Evolutionary conservation across 2,329 filamentous ascomycete species (phyloP), one percentile per base, ranked within the genome.

Genomic region (Acrodontium crateriforme): DNA sequence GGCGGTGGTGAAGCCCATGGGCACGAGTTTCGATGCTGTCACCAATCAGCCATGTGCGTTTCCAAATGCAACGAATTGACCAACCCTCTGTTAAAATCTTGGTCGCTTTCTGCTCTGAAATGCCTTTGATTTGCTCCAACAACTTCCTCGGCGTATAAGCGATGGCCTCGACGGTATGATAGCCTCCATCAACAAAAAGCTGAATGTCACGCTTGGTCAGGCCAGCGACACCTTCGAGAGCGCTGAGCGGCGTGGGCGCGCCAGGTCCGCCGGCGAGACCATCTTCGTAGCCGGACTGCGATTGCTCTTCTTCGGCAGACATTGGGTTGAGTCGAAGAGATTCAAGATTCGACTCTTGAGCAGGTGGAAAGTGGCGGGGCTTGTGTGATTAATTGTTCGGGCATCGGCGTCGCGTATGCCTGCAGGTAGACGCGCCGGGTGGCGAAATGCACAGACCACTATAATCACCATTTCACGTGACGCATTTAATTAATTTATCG

Each of bases 1-100:
- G 3, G 89, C 89, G 0, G 89, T 98, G 2, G 91, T 98, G 53
- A 98, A 98, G 22, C 89, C 89, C 85, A 98, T 93, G 0, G 89
- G 89, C 1, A 98, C 89, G 28, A 95, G 70, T 56, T 94, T 98
- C 1, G 84, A 85, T 16, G 87, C 87, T 91, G 42, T 9, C 7
- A 18, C 11, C 20, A n/a, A n/a, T n/a, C n/a, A n/a, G n/a, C n/a
- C n/a, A n/a, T n/a, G n/a, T n/a, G n/a, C n/a, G n/a, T 20, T 20
- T 20, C 18, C 9, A 28, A 6, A 3, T 8, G 24, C 30, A 2
- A 27, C 27, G 25, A 8, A n/a, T 21, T 30, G 9, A 25, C 58
- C 40, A 54, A 87, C 85, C 85, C 65, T 95, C 89, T 9, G 72
- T 74, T 16, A 98, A 64, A 21, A 98, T 75, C 51, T 95, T 95